Conservation (phyloP, 2,329 filamentous ascomycete genomes). For the Fusarium sublunatum region DNA sequence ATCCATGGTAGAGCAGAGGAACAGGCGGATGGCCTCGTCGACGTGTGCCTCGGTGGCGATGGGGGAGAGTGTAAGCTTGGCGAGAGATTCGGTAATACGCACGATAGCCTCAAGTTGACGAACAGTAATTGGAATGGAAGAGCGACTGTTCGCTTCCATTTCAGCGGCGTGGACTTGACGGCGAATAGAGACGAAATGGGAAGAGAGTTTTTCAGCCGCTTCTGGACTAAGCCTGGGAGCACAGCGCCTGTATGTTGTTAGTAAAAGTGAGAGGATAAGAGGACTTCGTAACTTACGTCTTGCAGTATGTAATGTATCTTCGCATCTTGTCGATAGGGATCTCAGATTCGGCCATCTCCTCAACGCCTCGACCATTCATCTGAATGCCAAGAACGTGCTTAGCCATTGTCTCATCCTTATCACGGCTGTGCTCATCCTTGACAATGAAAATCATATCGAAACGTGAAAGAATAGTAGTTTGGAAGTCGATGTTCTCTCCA, state of each 20-base stretch:
- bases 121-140: conserved; percentile 96
- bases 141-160: conserved; percentile 87
- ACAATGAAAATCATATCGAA: conserved; percentile 99
- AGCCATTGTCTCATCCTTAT: conserved; percentile 91
- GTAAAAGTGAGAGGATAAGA: conserved; percentile 10
- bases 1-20: conserved; percentile 97
- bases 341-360: conserved; percentile 86
- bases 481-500: conserved; percentile 99
- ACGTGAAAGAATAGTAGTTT: conserved; percentile 96
- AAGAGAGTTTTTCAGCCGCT: conserved; percentile 94
- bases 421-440: conserved; percentile 90
- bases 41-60: conserved; percentile 92
- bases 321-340: conserved; percentile 97
- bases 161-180: conserved; percentile 93
- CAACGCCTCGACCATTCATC: conserved; percentile 86
- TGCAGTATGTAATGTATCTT: conserved; percentile 96
- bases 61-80: conserved; percentile 87
- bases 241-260: conserved; percentile 73
- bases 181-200: conserved; percentile 96
- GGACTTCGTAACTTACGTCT: conserved; percentile 72
- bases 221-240: conserved; percentile 90
- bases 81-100: conserved; percentile 94
- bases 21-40: conserved; percentile 95
- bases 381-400: conserved; percentile 98
- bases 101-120: conserved; percentile 97